Evolutionary conservation across 495 filamentous ascomycete species (phyloP), one percentile per base, ranked within the genome.

Genomic region (Penicillium simplicissimum): DNA sequence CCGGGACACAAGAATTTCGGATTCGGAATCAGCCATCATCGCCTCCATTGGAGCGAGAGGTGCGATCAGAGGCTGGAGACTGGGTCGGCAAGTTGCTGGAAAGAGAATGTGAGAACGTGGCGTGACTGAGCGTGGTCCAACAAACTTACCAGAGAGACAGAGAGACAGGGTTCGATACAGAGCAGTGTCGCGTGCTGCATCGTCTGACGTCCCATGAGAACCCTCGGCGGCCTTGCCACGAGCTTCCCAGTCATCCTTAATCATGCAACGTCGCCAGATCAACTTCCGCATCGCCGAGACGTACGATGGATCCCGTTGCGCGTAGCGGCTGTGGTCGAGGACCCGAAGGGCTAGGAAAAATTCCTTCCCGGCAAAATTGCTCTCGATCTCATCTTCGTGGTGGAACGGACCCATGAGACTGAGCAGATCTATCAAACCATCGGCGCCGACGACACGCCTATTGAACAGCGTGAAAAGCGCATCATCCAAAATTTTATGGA

Each of bases 181-280:
- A 8, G 72, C 53, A 17, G 77, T 79, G 45, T 70, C 55, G 35
- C 59, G 64, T 52, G 73, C 57, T n/a, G 66, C 56, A 19, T 48
- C 58, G 37, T 72, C 68, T 8, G 53, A 58, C 34, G 68, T 63
- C 37, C 61, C 66, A 54, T 69, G 71, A 28, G 66, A 64, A 40
- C 61, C 57, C 37, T 76, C 73, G 0, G 70, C 72, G 21, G 66
- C 68, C 25, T 66, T 72, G 10, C 71, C 71, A 13, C 88, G 76
- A 28, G 65, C 72, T 49, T 80, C 79, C 90, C 91, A 96, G 69
- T 96, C 84, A 67, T 96, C 91, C 48, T 84, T 83, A 55, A 92
- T 82, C 61, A 87, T 86, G 66, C 90, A 90, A 38, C 93, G 85
- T 63, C 92, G 86, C 92, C 93, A 97, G 57, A 96, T 88, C 31